Base-by-base conservation (phyloP, 192 early-diverging fungal genomes). In the Radiomyces spectabilis region DNA sequence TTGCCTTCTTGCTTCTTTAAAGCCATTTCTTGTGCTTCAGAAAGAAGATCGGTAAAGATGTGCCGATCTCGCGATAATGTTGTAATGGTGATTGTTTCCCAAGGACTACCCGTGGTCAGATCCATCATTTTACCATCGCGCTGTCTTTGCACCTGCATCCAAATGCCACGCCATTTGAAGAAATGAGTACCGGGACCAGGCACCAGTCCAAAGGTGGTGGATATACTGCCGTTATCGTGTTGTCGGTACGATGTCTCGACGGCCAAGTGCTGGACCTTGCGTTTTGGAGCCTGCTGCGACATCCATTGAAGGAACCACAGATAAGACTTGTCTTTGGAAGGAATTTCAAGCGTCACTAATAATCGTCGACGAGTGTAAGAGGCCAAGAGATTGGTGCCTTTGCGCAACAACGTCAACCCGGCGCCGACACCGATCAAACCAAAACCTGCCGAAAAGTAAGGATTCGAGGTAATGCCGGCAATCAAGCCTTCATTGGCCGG, bases 281-380 rank as follows among this genome's bases (percentile, higher is more conserved):
- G 55, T 38, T 65, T 54, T n/a, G 60, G 60, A 26, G 77, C 73
- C 52, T 79, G 70, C 2, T 78, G 71, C 6, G 82, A 76, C 79
- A 97, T 88, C 95, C 95, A 98, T 37, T 91, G 80, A 18, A 97
- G 72, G 48, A 97, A 86, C 95, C 95, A 98, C 22, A 80, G 67
- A 71, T 97, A 97, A 31, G 85, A 85, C 51, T 89, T 88, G 66
- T 98, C 95, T 60, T 95, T 93, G 59, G 80, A 85, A 8, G 91
- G 91, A 41, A 98, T 95, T 61, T 98, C 95, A 42, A 98, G 78
- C 3, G 92, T 85, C 6, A 93, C 91, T 9, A 98, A 71, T 9
- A 97, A 64, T 33, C 87, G 78, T 18, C 94, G 84, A 38, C 83
- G 81, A 16, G 84, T 66, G 10, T 93, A 56, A 43, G 81, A 77